phyloP scores from a whole-genome alignment of 2,329 filamentous ascomycete genomes.

The Arthroderma uncinatum region DNA sequence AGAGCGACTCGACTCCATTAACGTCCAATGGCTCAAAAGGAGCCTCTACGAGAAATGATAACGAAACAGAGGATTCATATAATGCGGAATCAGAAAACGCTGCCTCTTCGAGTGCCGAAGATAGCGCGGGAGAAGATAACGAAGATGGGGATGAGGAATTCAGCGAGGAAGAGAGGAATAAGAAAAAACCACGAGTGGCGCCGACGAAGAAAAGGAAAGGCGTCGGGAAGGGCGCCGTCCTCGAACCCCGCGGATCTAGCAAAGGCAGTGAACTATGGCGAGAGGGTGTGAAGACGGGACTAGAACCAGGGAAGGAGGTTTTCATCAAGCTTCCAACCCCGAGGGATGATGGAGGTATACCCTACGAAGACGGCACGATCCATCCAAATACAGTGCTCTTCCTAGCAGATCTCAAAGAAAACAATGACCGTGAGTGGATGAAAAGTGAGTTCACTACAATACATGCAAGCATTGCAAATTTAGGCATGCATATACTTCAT shows the following conservation, averaged over 20 bases:
- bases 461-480: neutral
- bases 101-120: neutral
- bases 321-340: constrained; percentile 54
- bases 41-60: neutral
- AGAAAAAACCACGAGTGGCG: neutral
- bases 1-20: neutral
- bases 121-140: neutral
- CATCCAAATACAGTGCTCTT: constrained; percentile 56
- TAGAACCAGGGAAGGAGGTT: constrained; percentile 49
- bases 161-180: neutral
- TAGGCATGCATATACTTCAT: neutral
- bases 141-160: constrained; percentile 10
- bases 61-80: constrained; percentile 4
- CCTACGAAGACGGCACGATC: constrained; percentile 47
- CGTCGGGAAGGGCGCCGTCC: constrained; percentile 14
- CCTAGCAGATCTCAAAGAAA: constrained; percentile 45
- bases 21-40: neutral
- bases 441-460: constrained; percentile 40
- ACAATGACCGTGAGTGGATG: constrained; percentile 54
- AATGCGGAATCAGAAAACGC: constrained; percentile 12
- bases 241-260: neutral
- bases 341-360: constrained; percentile 47
- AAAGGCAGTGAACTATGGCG: constrained; percentile 43
- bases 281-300: constrained; percentile 43
- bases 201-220: constrained; percentile 20